phyloP scores from a whole-genome alignment of 2,329 filamentous ascomycete genomes.

The Paecilomyces dactylethromorphus region DNA sequence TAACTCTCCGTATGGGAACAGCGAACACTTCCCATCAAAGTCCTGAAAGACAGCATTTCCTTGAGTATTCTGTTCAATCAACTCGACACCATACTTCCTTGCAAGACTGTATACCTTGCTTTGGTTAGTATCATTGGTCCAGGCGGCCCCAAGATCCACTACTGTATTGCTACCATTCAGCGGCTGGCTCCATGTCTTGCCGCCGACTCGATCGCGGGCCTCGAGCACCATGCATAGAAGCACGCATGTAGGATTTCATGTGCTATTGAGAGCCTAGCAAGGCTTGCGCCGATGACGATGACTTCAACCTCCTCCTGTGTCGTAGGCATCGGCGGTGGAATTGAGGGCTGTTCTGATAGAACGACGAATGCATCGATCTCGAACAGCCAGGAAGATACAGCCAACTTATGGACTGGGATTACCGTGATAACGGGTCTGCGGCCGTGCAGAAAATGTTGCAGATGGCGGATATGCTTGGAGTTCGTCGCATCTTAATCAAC shows the following conservation, averaged over 20 bases:
- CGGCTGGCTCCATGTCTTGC: conserved; percentile 29
- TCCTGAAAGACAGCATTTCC: conserved; percentile 25
- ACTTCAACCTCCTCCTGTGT: conserved; percentile 9
- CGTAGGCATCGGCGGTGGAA: neutral
- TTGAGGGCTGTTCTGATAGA: neutral
- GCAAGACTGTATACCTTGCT: conserved; percentile 20
- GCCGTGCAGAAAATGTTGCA: conserved; percentile 32
- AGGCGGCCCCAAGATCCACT: conserved; percentile 30
- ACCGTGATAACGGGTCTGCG: conserved; percentile 37
- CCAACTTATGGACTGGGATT: conserved; percentile 34
- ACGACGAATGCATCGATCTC: conserved; percentile 33
- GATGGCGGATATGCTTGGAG: conserved; percentile 29
- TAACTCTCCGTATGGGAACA: conserved; percentile 9
- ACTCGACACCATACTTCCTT: conserved; percentile 19
- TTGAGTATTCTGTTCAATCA: conserved; percentile 23
- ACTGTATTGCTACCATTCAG: conserved; percentile 15
- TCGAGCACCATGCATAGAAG: conserved; percentile 32
- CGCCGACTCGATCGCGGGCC: conserved; percentile 39
- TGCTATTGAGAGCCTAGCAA: conserved; percentile 32
- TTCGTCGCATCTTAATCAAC: conserved; percentile 37
- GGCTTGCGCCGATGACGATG: conserved; percentile 34
- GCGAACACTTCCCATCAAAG: conserved; percentile 6
- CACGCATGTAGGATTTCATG: conserved; percentile 22
- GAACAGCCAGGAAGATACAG: conserved; percentile 31
- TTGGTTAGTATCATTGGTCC: conserved; percentile 30